Percentiles rank a stretch among this genome's conserved stretches.
Conservation (phyloP, 805 yeast species). For the Starmerella khaoyaiensis region DNA sequence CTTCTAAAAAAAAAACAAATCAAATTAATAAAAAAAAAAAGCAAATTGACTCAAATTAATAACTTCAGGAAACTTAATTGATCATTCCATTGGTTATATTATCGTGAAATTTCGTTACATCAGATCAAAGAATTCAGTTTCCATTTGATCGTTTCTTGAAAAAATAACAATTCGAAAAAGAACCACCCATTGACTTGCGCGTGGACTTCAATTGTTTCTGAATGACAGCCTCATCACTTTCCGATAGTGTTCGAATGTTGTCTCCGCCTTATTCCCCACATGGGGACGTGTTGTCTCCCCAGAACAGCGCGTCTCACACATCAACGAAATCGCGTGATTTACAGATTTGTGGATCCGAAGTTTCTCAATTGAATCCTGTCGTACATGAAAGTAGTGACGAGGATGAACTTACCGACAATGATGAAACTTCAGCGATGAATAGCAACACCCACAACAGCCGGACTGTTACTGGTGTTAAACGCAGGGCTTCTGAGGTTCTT, state of each 20-base stretch:
- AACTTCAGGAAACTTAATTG: too few relatives aligned
- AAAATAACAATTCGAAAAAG: too few relatives aligned
- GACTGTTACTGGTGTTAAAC: conserved; percentile 7
- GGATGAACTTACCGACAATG: conserved; percentile 10
- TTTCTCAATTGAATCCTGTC: background rate
- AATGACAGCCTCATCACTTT: too few relatives aligned
- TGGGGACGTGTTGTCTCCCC: conserved; percentile 16
- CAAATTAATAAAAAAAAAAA: too few relatives aligned
- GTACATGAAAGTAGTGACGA: background rate
- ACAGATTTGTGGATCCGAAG: background rate
- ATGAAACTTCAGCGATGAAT: background rate
- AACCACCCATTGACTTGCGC: conserved; percentile 18
- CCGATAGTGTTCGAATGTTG: conserved; percentile 22
- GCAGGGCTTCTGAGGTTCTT: background rate
- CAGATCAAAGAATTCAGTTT: too few relatives aligned
- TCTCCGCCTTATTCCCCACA: conserved; percentile 28
- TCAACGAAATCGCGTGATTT: background rate
- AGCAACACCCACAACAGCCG: conserved; percentile 9
- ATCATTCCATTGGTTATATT: too few relatives aligned
- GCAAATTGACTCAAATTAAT: too few relatives aligned
- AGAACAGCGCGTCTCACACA: background rate
- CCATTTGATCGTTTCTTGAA: too few relatives aligned
- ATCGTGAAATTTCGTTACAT: too few relatives aligned
- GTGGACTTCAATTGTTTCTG: conserved; percentile 9
- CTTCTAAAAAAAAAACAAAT: too few relatives aligned